Evolutionary conservation across 164 flowering plant genomes (phyloP).

Genomic region (Dillenia turbinata): DNA sequence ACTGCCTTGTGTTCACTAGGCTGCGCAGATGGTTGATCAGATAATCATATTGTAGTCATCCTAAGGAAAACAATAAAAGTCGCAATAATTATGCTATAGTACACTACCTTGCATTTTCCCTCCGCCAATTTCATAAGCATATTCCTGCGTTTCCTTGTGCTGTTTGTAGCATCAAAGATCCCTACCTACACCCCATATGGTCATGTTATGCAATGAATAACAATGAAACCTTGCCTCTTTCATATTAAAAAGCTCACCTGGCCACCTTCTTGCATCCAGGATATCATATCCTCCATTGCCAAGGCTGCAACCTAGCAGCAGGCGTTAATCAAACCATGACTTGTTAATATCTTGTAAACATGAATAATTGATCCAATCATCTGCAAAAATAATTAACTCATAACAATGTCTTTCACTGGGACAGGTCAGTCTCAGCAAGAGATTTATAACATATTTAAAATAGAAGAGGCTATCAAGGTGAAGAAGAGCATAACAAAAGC

Average conservation of each 20-base stretch:
- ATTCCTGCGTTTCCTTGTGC: slow-evolving; percentile 73
- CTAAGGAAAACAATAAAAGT: not conserved
- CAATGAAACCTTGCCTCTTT: not conserved
- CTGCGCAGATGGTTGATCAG: not conserved
- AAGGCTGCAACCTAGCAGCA: slow-evolving; percentile 94
- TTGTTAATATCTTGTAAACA: not conserved
- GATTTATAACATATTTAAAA: no score
- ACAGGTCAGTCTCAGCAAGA: no score
- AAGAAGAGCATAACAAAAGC: no score
- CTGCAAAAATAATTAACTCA: no score
- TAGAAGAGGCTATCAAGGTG: no score
- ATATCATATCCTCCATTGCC: slow-evolving; percentile 98
- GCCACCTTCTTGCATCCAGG: slow-evolving; percentile 99
- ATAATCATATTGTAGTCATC: not conserved
- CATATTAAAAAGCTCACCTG: slow-evolving; percentile 52
- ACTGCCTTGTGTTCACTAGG: not conserved
- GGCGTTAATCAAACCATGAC: slow-evolving; percentile 10
- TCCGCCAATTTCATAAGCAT: slow-evolving; percentile 99
- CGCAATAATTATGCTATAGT: not conserved
- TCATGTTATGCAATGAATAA: slow-evolving; percentile 1
- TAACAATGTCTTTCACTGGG: no score
- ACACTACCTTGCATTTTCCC: slow-evolving; percentile 88
- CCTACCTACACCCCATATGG: slow-evolving; percentile 61
- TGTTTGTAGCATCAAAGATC: slow-evolving; percentile 98
- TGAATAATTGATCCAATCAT: no score